Evolutionary conservation across 2,329 filamentous ascomycete genomes (phyloP).

Genomic region (Aspergillus tamarii): DNA sequence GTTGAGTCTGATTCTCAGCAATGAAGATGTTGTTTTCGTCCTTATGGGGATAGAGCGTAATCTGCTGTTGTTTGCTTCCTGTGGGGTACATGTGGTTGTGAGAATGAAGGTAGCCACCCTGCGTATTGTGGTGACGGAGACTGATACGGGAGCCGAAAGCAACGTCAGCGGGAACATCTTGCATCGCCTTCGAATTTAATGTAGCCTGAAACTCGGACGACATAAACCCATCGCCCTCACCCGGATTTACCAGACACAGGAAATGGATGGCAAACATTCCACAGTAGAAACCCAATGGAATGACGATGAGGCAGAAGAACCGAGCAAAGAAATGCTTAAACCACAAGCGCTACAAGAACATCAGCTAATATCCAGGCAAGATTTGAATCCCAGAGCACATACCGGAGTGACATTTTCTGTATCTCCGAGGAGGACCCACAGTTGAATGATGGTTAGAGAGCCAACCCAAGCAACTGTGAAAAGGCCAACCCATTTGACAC

Average conservation of each 20-base stretch:
- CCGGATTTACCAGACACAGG: constrained; percentile 86
- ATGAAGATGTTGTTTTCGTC: constrained; percentile 97
- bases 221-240: constrained; percentile 99
- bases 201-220: constrained; percentile 98
- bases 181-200: constrained; percentile 94
- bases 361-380: constrained; percentile 25
- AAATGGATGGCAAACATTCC: constrained; percentile 98
- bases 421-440: constrained; percentile 94
- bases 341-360: constrained; percentile 66
- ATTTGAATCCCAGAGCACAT: constrained; percentile 36
- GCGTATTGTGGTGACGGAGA: constrained; percentile 93
- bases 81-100: constrained; percentile 97
- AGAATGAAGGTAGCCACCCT: constrained; percentile 96
- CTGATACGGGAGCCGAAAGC: constrained; percentile 83
- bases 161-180: constrained; percentile 90
- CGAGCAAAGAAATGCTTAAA: constrained; percentile 94
- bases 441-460: constrained; percentile 82
- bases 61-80: constrained; percentile 97
- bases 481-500: constrained; percentile 98
- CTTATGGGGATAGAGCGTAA: constrained; percentile 98
- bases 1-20: constrained; percentile 94
- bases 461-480: constrained; percentile 99
- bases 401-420: constrained; percentile 79
- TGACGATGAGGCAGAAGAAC: constrained; percentile 85
- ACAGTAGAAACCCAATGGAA: constrained; percentile 89